Percentiles rank a stretch among this genome's conserved stretches.
phyloP scores from a whole-genome alignment of 2,329 filamentous ascomycete genomes.

The Colletotrichum incanum region DNA sequence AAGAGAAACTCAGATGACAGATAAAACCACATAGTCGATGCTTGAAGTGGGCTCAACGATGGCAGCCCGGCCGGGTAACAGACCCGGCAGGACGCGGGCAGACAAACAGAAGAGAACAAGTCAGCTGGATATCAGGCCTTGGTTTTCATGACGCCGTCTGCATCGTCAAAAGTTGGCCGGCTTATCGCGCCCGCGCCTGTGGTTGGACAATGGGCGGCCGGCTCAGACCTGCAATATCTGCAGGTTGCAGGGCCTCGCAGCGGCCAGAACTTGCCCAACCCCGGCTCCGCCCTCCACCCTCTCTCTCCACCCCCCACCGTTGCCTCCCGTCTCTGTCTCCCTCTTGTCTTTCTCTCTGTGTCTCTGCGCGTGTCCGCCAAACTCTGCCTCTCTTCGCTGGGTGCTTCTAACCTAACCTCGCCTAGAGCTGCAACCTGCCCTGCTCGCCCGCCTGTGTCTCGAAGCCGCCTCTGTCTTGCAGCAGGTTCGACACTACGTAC shows the following conservation, averaged over 20 bases:
- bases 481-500: not conserved
- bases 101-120: not conserved
- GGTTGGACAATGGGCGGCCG: slow-evolving; percentile 38
- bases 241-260: slow-evolving; percentile 35
- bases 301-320: not conserved
- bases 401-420: not conserved
- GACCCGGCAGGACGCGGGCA: not conserved
- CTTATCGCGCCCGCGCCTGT: slow-evolving; percentile 35
- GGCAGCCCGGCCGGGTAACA: not conserved
- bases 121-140: slow-evolving; percentile 23
- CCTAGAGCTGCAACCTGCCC: not conserved
- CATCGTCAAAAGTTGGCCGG: slow-evolving; percentile 37
- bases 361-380: not conserved
- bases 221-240: slow-evolving; percentile 16
- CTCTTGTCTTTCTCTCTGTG: not conserved
- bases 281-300: slow-evolving; percentile 23
- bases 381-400: not conserved
- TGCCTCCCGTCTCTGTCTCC: not conserved
- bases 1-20: not conserved
- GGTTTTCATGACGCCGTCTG: slow-evolving; percentile 37
- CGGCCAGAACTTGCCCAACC: slow-evolving; percentile 32
- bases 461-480: not conserved
- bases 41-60: not conserved
- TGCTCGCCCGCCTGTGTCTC: too few relatives aligned
- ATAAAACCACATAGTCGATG: not conserved